phyloP scores from a whole-genome alignment of 1,139 yeast species.

The Torulaspora globosa region DNA sequence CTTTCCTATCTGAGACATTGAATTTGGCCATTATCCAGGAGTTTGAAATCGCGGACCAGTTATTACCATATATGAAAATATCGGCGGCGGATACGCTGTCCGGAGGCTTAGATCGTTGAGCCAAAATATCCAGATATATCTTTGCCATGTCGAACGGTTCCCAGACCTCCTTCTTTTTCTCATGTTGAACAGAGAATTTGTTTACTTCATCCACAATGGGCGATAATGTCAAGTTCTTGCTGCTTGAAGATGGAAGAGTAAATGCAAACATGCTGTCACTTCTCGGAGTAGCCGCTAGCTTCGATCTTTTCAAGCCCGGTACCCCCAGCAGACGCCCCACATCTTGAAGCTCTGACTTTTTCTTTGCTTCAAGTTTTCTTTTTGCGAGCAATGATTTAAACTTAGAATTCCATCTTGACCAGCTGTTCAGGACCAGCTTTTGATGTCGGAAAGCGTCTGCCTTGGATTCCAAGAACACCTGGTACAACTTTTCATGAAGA shows the following conservation, averaged over 20 bases:
- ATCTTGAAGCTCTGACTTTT: slow-evolving; percentile 43
- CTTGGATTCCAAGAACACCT: slow-evolving; percentile 41
- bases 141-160: slow-evolving; percentile 24
- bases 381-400: slow-evolving; percentile 33
- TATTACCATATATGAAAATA: slow-evolving; percentile 26
- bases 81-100: slow-evolving; percentile 19
- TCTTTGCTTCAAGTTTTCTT: slow-evolving; percentile 41
- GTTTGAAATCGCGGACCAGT: slow-evolving; percentile 28
- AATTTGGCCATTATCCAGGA: slow-evolving; percentile 33
- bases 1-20: slow-evolving; percentile 14
- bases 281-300: slow-evolving; percentile 20
- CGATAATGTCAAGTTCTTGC: slow-evolving; percentile 20
- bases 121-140: slow-evolving; percentile 21
- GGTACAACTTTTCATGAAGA: slow-evolving; percentile 50
- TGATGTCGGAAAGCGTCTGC: slow-evolving; percentile 40
- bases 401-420: slow-evolving; percentile 31
- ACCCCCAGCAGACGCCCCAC: slow-evolving; percentile 39
- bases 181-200: slow-evolving; percentile 30
- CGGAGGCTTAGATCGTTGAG: slow-evolving; percentile 10
- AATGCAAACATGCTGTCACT: slow-evolving; percentile 16
- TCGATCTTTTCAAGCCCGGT: slow-evolving; percentile 32
- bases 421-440: slow-evolving; percentile 35
- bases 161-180: slow-evolving; percentile 27
- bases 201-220: slow-evolving; percentile 31
- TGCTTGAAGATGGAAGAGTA: slow-evolving; percentile 17